Base-by-base conservation (phyloP, 768 basidiomycete genomes). In the Lentinula guzmanii region DNA sequence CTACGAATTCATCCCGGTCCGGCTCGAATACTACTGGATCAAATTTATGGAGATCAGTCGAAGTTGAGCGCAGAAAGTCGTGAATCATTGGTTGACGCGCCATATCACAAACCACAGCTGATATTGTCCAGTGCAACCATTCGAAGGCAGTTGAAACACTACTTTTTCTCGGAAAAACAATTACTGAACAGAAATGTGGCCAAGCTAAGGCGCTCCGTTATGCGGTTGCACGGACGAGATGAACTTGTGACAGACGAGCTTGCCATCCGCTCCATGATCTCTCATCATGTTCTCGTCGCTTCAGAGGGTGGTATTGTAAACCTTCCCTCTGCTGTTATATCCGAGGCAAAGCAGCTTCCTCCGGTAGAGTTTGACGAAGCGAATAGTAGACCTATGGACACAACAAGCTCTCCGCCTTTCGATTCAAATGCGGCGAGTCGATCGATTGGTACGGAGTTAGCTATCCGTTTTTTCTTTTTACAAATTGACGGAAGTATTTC, bases 91-190 rank as follows among this genome's bases (percentile, higher is more conserved):
- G 61, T 54, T 52, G 68, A 66, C 64, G 50, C 58, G 39, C 52
- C 54, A 66, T 45, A 34, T 56, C 39, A 59, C 52, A 63, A 64
- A 58, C 83, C 87, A 24, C 90, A 91, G 69, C 70, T 90, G 58
- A 74, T 91, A 46, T 71, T 90, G 68, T 80, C 85, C 53, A 90
- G 88, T 68, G 90, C 90, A 45, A 91, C 90, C 6, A 74, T 92
- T 64, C 78, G 83, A 46, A 77, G 74, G 54, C 80, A 80, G 62
- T 74, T 86, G 52, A 77, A 77, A 63, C 74, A 80, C 53, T 82
- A 80, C 63, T 72, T 90, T 39, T 81, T 80, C 62, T 74, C 74
- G 53, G 77, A 83, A 58, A 87, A 81, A 65, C 82, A 82, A 10
- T 90, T 86, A 86, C 68, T 89, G 65, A 75, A 75, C 65, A 73